A percentile compares a stretch with the other conserved stretches of the same genome.
Evolutionary conservation across 2,329 filamentous ascomycete genomes (phyloP).

Genomic region (Colletotrichum siamense): DNA sequence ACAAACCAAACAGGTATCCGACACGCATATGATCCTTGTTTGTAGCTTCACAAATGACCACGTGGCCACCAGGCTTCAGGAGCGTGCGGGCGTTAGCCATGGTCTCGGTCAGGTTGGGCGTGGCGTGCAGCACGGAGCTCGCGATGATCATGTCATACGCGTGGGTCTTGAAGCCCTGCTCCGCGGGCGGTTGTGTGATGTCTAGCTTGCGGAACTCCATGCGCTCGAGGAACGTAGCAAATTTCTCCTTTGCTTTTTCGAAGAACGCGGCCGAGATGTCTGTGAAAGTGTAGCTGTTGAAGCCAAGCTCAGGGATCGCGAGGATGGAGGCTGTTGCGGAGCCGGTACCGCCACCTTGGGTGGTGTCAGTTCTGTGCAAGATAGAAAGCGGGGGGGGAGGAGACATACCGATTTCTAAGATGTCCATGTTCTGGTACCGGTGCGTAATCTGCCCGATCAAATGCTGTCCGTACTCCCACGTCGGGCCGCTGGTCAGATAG

Average conservation of each 20-base stretch:
- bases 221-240: neutral
- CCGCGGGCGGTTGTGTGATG: neutral
- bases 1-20: conserved; percentile 21
- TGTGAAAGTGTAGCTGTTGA: conserved; percentile 27
- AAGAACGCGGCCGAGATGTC: conserved; percentile 28
- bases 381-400: conserved; percentile 32
- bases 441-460: neutral
- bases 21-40: conserved; percentile 21
- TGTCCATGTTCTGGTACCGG: neutral
- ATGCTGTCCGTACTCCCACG: neutral
- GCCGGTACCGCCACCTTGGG: too few relatives aligned
- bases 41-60: conserved; percentile 19
- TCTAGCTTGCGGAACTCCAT: neutral
- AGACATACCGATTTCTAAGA: neutral
- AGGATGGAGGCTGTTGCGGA: neutral
- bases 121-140: conserved; percentile 34
- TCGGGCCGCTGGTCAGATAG: neutral
- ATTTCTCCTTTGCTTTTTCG: conserved; percentile 25
- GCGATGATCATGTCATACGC: conserved; percentile 34
- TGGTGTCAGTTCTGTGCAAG: conserved; percentile 25
- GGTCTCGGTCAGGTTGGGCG: conserved; percentile 25
- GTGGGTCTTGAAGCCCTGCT: conserved; percentile 30
- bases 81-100: conserved; percentile 28
- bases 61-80: conserved; percentile 34
- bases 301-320: neutral